Evolutionary conservation across 495 filamentous ascomycete species (phyloP).

Genomic region (Aspergillus sclerotiicarbonarius): DNA sequence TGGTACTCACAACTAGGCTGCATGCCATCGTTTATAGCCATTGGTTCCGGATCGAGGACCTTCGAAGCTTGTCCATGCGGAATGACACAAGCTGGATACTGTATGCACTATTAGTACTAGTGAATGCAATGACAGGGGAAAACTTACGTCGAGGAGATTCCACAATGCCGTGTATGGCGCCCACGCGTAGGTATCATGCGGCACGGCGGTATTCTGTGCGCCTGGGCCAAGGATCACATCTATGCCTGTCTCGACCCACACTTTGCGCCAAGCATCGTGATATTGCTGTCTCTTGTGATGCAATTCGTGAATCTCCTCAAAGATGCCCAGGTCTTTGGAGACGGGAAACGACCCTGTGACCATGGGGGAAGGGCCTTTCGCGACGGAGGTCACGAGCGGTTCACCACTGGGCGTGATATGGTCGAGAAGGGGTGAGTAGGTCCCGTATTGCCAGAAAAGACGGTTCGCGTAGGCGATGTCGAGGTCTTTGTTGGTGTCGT

Average conservation of each 20-base stretch:
- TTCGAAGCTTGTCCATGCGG: constrained; percentile 32
- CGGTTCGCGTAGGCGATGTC: constrained; percentile 25
- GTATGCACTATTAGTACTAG: constrained; percentile 3
- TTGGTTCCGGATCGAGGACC: constrained; percentile 34
- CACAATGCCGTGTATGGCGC: constrained; percentile 49
- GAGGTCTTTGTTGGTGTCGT: neutral
- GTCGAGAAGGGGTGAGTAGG: constrained; percentile 25
- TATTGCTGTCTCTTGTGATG: constrained; percentile 8
- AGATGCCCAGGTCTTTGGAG: constrained; percentile 7
- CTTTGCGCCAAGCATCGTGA: constrained; percentile 19
- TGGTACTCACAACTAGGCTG: constrained; percentile 37
- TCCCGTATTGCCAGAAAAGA: constrained; percentile 33
- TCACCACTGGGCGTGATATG: constrained; percentile 29
- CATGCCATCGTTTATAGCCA: constrained; percentile 21
- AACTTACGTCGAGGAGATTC: constrained; percentile 53
- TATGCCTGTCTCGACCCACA: constrained; percentile 27
- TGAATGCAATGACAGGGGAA: neutral
- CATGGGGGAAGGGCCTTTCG: constrained; percentile 24
- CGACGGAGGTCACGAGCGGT: constrained; percentile 18
- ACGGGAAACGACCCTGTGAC: constrained; percentile 24
- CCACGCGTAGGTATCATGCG: constrained; percentile 51
- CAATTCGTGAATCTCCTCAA: constrained; percentile 21
- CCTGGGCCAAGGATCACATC: constrained; percentile 49
- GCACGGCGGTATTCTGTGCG: constrained; percentile 48
- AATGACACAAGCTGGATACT: constrained; percentile 41